phyloP scores from a whole-genome alignment of 106 monocot genomes.

The Gastrodia elata region DNA sequence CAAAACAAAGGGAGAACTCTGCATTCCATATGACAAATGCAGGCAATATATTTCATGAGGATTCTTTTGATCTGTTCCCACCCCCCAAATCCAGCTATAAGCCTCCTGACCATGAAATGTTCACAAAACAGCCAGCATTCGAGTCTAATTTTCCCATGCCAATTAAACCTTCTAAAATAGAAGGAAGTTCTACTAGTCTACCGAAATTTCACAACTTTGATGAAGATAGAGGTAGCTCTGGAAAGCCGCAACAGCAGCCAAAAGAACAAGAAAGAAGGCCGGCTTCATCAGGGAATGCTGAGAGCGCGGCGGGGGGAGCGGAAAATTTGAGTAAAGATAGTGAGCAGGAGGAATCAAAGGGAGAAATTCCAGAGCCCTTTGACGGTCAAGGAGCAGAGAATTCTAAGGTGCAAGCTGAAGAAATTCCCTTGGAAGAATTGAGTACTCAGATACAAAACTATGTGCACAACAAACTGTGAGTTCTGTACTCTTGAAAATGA shows the following conservation, averaged over 20 bases:
- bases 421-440: constrained; percentile 11
- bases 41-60: constrained; percentile 18
- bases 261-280: constrained; percentile 17
- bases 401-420: constrained; percentile 10
- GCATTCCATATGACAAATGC: constrained; percentile 3
- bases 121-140: constrained; percentile 8
- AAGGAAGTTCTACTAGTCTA: constrained; percentile 9
- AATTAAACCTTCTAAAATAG: constrained; percentile 2
- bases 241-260: constrained; percentile 13
- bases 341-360: constrained; percentile 16
- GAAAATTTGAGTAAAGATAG: constrained; percentile 10
- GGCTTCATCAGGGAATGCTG: constrained; percentile 16
- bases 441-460: constrained; percentile 8
- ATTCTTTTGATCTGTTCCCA: constrained; percentile 14
- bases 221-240: constrained; percentile 12
- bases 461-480: constrained; percentile 28
- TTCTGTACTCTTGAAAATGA: neutral
- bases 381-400: constrained; percentile 6
- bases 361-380: constrained; percentile 19
- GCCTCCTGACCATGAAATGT: neutral
- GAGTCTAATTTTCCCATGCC: constrained; percentile 9
- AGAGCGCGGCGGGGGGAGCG: constrained; percentile 2
- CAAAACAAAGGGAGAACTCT: constrained; percentile 3
- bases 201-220: constrained; percentile 7
- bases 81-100: constrained; percentile 14